Evolutionary conservation across 2,329 filamentous ascomycete genomes (phyloP).

Genomic region (Fusarium succisae): DNA sequence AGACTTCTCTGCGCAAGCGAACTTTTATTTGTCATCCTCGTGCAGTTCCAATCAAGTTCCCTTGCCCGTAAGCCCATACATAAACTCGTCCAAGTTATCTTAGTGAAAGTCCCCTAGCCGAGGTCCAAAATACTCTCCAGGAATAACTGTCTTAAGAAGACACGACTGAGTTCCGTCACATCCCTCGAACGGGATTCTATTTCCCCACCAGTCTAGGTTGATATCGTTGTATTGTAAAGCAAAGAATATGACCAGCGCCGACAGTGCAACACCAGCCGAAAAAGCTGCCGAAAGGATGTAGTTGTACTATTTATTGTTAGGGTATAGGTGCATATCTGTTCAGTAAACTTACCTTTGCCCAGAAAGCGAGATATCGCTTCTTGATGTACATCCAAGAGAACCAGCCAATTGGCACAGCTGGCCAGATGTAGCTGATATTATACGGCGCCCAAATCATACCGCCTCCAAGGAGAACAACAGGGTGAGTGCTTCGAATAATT

Average conservation of each 20-base stretch:
- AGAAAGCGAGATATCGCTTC: conserved; percentile 56
- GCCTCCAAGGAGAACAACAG: conserved; percentile 54
- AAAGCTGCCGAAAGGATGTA: conserved; percentile 60
- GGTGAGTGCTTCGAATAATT: conserved; percentile 52
- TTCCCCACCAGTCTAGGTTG: conserved; percentile 58
- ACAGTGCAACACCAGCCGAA: conserved; percentile 56
- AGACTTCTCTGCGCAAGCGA: too few relatives aligned
- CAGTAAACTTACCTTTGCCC: conserved; percentile 52
- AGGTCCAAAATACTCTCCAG: conserved; percentile 48
- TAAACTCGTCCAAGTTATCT: not conserved
- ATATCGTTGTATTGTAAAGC: conserved; percentile 52
- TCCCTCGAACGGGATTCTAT: conserved; percentile 41
- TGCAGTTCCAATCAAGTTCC: not conserved
- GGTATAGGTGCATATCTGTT: not conserved
- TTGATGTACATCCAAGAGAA: conserved; percentile 60
- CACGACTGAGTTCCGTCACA: conserved; percentile 42
- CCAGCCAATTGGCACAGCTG: conserved; percentile 58
- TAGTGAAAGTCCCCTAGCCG: conserved; percentile 31
- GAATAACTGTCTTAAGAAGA: conserved; percentile 31
- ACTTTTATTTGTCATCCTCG: not conserved
- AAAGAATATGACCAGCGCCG: conserved; percentile 60
- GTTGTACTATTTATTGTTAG: conserved; percentile 50
- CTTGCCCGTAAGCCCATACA: not conserved
- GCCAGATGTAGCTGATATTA: conserved; percentile 58
- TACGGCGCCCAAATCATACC: conserved; percentile 54